Base-by-base conservation (phyloP, 305 asterid genomes). In the Fraxinus floribunda region DNA sequence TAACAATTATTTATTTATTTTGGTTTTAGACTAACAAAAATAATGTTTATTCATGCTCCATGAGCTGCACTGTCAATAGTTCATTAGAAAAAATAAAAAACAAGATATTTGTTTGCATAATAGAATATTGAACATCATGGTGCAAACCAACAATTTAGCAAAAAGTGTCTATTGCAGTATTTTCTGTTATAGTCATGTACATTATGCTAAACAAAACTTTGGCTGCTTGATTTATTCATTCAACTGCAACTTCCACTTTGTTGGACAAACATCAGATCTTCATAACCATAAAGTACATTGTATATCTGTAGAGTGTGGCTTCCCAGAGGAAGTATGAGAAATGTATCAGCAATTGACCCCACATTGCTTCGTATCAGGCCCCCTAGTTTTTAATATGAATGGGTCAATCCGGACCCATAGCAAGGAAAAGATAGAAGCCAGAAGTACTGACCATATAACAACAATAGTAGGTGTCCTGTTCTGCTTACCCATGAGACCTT, bases 381-480 rank as follows among this genome's bases (percentile, higher is more conserved):
- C 99, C 86, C 86, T 95, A 29, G 97, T 91, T 87, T 86, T 90
- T n/a, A 93, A 81, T 81, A 93, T 87, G 78, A 95, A 95, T 0
- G 98, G 98, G 13, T 94, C 98, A 11, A 93, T 94, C 72, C 97
- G 83, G 30, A 94, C 98, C 98, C 97, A 94, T 18, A 94, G 91
- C 94, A 95, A 88, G 18, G 98, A 93, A 88, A 95, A 95, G 60
- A 95, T 95, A 18, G 98, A 95, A 38, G 98, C 98, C 66, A 95
- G 87, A 73, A 95, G 95, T 41, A 95, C 86, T 1, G 98, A 95
- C 98, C 98, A 95, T 26, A 95, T 94, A 46, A 94, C 91, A 7
- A 95, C 98, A 81, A 95, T 95, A 77, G 98, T 95, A 4, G 99
- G 99, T 7, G 99, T 95, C 88, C 98, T 89, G 83, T 95, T 95